Evolutionary conservation across 1,284 basidiomycete species (phyloP).

Genomic region (Pseudozyma tsukubaensis): DNA sequence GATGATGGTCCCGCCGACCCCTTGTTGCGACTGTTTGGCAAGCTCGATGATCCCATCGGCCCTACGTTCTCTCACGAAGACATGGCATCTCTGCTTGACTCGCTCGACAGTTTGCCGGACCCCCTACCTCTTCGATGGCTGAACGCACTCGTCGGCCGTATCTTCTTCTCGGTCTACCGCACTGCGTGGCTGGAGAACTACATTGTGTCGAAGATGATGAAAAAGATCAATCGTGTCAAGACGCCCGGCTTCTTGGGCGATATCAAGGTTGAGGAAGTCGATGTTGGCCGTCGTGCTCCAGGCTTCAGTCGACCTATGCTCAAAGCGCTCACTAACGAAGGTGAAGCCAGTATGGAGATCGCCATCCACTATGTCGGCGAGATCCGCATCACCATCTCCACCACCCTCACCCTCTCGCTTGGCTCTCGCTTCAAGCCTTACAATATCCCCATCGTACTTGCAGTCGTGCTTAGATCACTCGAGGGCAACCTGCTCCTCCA

Average conservation of each 20-base stretch:
- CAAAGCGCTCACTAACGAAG: constrained; percentile 91
- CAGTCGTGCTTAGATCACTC: constrained; percentile 83
- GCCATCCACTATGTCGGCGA: constrained; percentile 87
- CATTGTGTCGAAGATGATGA: constrained; percentile 89
- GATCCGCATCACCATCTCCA: constrained; percentile 86
- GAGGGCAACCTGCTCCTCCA: constrained; percentile 90
- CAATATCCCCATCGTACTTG: constrained; percentile 86
- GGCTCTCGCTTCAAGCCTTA: constrained; percentile 82
- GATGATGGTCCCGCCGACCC: constrained; percentile 22
- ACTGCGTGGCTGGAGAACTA: constrained; percentile 82
- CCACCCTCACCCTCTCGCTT: constrained; percentile 85
- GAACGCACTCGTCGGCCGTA: constrained; percentile 88
- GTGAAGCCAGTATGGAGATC: constrained; percentile 87
- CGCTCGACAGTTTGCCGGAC: constrained; percentile 90
- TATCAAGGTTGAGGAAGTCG: constrained; percentile 86
- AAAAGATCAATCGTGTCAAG: constrained; percentile 90
- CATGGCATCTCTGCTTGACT: constrained; percentile 85
- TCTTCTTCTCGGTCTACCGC: constrained; percentile 91
- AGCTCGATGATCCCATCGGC: constrained; percentile 69
- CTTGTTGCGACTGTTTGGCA: constrained; percentile 21
- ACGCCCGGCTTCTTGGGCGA: constrained; percentile 87
- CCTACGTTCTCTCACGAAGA: constrained; percentile 79
- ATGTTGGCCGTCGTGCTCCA: constrained; percentile 82
- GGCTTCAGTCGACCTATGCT: constrained; percentile 86
- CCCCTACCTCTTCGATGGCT: constrained; percentile 96